Base-by-base conservation (phyloP, 2,329 filamentous ascomycete genomes). In the Fusarium tricinctum region DNA sequence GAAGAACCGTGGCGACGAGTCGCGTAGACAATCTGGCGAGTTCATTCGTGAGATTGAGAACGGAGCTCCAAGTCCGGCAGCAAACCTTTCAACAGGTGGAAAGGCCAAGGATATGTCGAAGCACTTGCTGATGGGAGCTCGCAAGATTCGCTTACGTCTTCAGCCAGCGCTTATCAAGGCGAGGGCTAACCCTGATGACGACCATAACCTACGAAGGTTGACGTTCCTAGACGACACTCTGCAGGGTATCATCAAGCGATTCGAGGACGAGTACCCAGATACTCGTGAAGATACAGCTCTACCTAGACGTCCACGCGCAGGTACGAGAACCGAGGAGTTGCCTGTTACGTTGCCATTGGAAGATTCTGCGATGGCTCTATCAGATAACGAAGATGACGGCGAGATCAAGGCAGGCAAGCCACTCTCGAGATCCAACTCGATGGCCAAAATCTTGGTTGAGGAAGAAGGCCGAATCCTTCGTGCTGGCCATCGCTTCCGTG, bases 181-280 rank as follows among this genome's bases (percentile, higher is more conserved):
- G 5, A 83, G 92, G 80, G 87, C 90, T 45, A 86, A 87, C 68
- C 84, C 87, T 39, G 88, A 85, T 19, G 91, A 96, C 75, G 91
- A 94, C 71, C 84, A 89, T 70, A 92, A 91, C 69, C 92, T 97
- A 76, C 88, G 94, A 89, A 87, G 85, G 89, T 86, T 98, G 20
- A 84, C 91, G 43, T 97, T 97, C 86, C 87, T 99, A 30, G 94
- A 97, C 74, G 85, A 91, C 63, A 98, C 96, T 0, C 85, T 99
- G 12, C 87, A 94, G 74, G 91, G 91, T 70, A 97, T 98, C 81
- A 98, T 98, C 75, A 90, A 93, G 76, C 91, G 96, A 28, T 99
- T 98, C 76, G 96, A 98, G 78, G 92, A 97, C 76, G 95, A 98
- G 78, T 98, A 94, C 74, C 96, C 96, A 0, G 95, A 98, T 76